Percentiles rank a stretch among this genome's conserved stretches.
These are phyloP conservation scores for Fomitopsis betulina DNA, from an alignment of 1,284 basidiomycete genomes.

Conservation along the genomic window DNA sequence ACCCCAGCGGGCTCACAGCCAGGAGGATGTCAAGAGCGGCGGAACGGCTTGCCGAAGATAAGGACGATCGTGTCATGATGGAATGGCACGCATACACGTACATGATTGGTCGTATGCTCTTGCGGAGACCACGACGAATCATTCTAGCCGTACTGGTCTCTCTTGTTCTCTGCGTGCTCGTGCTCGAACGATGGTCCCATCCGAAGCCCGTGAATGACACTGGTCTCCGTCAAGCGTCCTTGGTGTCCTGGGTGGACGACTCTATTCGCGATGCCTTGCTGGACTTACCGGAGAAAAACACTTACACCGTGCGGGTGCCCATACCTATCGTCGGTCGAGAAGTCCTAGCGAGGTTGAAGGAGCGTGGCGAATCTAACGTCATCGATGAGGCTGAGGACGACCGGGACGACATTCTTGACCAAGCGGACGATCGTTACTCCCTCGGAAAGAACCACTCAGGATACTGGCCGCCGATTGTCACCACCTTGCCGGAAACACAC, in stretches of 20 bases:
- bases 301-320: not conserved
- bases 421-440: not conserved
- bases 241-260: not conserved
- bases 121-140: not conserved
- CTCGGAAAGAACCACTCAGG: not conserved
- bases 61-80: not conserved
- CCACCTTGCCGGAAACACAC: conserved; percentile 26
- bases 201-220: not conserved
- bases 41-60: not conserved
- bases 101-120: not conserved
- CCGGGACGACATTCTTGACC: not conserved
- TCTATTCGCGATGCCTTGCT: not conserved
- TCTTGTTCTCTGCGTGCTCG: not conserved
- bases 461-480: conserved; percentile 29
- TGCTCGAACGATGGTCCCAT: not conserved
- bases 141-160: not conserved
- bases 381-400: not conserved
- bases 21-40: not conserved
- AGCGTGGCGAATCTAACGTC: not conserved
- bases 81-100: not conserved
- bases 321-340: not conserved
- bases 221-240: no score
- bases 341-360: not conserved
- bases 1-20: not conserved
- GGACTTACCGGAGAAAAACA: not conserved